Conservation (phyloP, 768 basidiomycete genomes). For the Tylopilus rubrobrunneus region DNA sequence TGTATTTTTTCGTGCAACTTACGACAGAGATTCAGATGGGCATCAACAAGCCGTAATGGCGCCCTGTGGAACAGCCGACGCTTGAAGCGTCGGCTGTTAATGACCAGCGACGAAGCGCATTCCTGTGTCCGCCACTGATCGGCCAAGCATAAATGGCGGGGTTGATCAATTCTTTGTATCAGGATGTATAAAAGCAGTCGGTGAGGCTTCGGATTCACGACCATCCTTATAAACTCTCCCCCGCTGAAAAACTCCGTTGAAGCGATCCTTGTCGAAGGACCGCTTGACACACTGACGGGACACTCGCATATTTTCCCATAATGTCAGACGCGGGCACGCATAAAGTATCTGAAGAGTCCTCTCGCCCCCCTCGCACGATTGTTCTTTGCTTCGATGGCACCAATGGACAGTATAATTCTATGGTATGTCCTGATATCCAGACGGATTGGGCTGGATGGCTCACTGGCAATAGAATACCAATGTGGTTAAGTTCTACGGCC, state of each 20-base stretch:
- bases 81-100: neutral
- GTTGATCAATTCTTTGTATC: neutral
- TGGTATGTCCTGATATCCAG: conserved; percentile 33
- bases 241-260: neutral
- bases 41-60: neutral
- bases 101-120: neutral
- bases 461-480: conserved; percentile 51
- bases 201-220: neutral
- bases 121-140: neutral
- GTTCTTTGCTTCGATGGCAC: conserved; percentile 75
- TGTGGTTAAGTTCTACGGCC: conserved; percentile 63
- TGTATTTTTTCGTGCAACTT: neutral
- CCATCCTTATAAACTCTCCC: neutral
- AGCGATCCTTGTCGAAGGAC: neutral
- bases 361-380: conserved; percentile 38
- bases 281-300: neutral
- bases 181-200: conserved; percentile 4
- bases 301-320: neutral
- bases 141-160: neutral
- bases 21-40: neutral
- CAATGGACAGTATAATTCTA: conserved; percentile 43
- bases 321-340: conserved; percentile 16
- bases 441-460: neutral
- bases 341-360: neutral
- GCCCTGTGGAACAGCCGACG: neutral